Evolutionary conservation across 1,139 yeast genomes (phyloP).

Genomic region (Protomyces arabidopsidicola): DNA sequence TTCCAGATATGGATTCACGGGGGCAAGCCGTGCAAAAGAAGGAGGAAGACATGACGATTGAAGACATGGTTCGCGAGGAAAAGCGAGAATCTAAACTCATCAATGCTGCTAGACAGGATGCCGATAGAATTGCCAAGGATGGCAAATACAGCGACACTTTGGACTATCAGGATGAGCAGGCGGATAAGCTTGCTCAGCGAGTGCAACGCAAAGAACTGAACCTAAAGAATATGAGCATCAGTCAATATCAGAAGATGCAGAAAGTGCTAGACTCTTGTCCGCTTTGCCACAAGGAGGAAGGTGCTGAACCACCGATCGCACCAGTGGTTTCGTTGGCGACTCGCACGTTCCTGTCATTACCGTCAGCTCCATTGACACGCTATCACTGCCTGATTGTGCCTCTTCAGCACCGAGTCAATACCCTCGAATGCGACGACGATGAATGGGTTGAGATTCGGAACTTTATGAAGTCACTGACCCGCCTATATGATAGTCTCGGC

Average conservation of each 20-base stretch:
- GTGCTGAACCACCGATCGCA: constrained; percentile 34
- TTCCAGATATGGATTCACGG: constrained; percentile 31
- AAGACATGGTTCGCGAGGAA: constrained; percentile 45
- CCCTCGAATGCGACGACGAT: constrained; percentile 45
- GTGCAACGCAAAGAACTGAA: constrained; percentile 36
- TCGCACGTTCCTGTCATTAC: constrained; percentile 38
- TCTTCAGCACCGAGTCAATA: constrained; percentile 43
- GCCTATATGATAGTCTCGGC: constrained; percentile 43
- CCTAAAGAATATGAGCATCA: constrained; percentile 38
- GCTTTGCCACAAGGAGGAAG: constrained; percentile 42
- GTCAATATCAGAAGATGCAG: constrained; percentile 36
- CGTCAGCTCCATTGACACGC: constrained; percentile 42
- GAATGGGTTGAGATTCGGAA: constrained; percentile 48
- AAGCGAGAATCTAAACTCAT: constrained; percentile 35
- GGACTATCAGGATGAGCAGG: constrained; percentile 47
- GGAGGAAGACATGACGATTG: constrained; percentile 40
- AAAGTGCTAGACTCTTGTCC: constrained; percentile 42
- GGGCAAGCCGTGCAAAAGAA: constrained; percentile 29
- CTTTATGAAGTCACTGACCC: constrained; percentile 45
- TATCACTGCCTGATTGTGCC: constrained; percentile 45
- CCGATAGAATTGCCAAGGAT: constrained; percentile 42
- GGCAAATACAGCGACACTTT: constrained; percentile 39
- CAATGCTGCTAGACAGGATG: constrained; percentile 36
- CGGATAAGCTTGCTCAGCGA: constrained; percentile 41
- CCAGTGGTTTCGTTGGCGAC: constrained; percentile 40